Base-by-base conservation (phyloP, 495 filamentous ascomycete species). In the Daldinia decipiens region DNA sequence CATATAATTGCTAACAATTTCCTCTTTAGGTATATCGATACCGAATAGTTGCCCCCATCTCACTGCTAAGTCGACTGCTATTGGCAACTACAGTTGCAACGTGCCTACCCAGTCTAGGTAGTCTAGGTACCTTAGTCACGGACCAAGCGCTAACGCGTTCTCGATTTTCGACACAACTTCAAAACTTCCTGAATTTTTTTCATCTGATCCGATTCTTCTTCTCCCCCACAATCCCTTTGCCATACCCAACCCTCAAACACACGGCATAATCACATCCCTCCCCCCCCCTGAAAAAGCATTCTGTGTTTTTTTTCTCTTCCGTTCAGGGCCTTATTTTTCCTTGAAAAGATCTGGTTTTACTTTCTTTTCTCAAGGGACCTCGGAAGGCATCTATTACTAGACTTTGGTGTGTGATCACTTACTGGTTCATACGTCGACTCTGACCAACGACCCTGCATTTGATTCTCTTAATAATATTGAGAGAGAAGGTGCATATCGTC, bases 301-400 rank as follows among this genome's bases (percentile, higher is more conserved):
- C 61, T 62, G 50, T 43, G 36, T 76, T 79, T 77, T 64, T 64
- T 59, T 69, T 67, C 55, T 57, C 43, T 47, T 47, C 43, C 56
- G 68, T 73, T 68, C 69, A 24, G 69, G 72, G 76, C 67, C 72
- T 72, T 76, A 61, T 60, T 67, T 74, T 73, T 75, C 70, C 66
- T 64, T 39, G 63, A 78, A 76, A 79, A 79, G 73, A 72, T 72
- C 73, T 77, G 67, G 62, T 78, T 75, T 76, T 66, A 43, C 73
- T 70, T 77, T 81, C 77, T 80, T 74, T 74, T 80, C 74, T 68
- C 74, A 69, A 77, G 76, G 80, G 76, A 80, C 78, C 40, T 73
- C 59, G 65, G 65, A 73, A 73, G 70, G 60, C 70, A 65, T 62
- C 40, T 60, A 70, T 56, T 57, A 47, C 57, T 71, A 64, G 64